Conservation (phyloP, 768 basidiomycete species). For the Heimioporus sp. region DNA sequence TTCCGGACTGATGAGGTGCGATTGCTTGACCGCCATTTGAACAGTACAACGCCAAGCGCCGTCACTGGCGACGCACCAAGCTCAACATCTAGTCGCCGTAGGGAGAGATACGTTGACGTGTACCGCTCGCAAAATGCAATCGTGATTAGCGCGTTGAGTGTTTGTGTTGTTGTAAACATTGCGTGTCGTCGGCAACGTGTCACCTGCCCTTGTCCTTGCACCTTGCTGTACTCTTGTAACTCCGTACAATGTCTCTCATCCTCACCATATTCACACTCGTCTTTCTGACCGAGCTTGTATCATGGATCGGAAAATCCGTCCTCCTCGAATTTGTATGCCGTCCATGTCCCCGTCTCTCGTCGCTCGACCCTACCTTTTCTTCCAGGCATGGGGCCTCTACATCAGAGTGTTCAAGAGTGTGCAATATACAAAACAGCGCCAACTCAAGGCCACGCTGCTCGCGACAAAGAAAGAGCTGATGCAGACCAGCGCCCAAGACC, state of each 20-base stretch:
- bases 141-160: neutral
- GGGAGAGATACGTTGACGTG: constrained; percentile 8
- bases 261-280: constrained; percentile 80
- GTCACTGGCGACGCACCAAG: constrained; percentile 99
- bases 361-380: constrained; percentile 1
- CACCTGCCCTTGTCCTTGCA: too few species aligned
- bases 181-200: too few species aligned
- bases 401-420: constrained; percentile 60
- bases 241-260: constrained; percentile 65
- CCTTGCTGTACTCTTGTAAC: neutral
- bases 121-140: constrained; percentile 26
- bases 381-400: constrained; percentile 70
- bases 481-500: constrained; percentile 92
- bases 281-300: constrained; percentile 77
- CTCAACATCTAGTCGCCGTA: constrained; percentile 76
- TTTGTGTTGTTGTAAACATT: too few species aligned
- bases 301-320: constrained; percentile 87
- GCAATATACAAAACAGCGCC: constrained; percentile 54
- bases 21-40: neutral
- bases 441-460: constrained; percentile 79
- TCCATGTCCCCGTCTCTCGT: neutral
- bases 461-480: constrained; percentile 79
- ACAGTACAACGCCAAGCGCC: constrained; percentile 92
- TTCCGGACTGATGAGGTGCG: neutral
- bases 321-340: constrained; percentile 73